Evolutionary conservation across 1,139 yeast species (phyloP).

Genomic region (Debaryomycetaceae sp.): DNA sequence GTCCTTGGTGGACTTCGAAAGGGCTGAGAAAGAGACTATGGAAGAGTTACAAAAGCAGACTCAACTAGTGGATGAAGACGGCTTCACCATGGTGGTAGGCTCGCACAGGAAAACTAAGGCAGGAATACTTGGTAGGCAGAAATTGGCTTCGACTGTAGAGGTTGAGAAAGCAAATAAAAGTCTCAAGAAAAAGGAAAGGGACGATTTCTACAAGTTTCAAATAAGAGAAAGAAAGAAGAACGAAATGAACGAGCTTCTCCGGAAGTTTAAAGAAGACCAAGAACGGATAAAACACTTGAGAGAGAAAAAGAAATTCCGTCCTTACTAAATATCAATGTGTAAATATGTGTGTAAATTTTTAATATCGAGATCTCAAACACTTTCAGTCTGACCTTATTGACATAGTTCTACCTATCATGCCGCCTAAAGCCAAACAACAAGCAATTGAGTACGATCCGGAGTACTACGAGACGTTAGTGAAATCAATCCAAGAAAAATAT

Average conservation of each 20-base stretch:
- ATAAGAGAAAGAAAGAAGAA: constrained; percentile 88
- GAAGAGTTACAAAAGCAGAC: constrained; percentile 55
- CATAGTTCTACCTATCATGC: background rate
- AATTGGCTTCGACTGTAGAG: constrained; percentile 41
- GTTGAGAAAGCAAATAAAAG: constrained; percentile 46
- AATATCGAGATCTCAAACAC: background rate
- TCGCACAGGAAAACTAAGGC: constrained; percentile 77
- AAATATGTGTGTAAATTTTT: constrained; percentile 1
- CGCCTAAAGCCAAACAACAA: background rate
- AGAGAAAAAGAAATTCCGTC: constrained; percentile 79
- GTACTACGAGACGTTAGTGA: constrained; percentile 7
- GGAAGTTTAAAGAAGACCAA: constrained; percentile 86
- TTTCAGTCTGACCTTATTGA: background rate
- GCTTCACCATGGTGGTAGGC: constrained; percentile 87
- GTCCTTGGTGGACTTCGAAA: constrained; percentile 65
- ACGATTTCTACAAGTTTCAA: constrained; percentile 94
- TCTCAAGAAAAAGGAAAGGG: constrained; percentile 75
- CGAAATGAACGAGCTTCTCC: constrained; percentile 83
- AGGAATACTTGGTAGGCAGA: constrained; percentile 58
- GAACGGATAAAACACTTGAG: constrained; percentile 74
- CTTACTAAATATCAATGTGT: constrained; percentile 45
- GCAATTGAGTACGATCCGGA: background rate
- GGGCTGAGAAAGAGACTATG: constrained; percentile 63
- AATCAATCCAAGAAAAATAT: constrained; percentile 15
- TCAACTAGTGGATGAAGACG: constrained; percentile 82